Evolutionary conservation across 108 stramenopile genomes (phyloP).

Genomic region (Cyclotella cryptica): DNA sequence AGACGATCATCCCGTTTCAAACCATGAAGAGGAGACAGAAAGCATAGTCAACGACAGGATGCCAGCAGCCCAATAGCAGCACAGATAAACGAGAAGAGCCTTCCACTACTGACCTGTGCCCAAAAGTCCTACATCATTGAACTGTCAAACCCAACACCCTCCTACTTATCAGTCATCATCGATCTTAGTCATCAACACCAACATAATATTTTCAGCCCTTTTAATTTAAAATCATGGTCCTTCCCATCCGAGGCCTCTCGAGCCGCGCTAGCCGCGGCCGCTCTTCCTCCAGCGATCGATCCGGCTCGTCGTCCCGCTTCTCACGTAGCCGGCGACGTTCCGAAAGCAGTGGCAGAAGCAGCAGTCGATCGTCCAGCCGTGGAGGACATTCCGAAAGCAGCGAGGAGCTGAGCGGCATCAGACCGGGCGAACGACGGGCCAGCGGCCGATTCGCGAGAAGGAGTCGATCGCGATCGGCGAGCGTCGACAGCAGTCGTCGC

Average conservation of each 20-base stretch:
- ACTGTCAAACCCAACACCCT: too few species aligned
- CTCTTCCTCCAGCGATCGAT: background rate
- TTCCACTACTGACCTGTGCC: too few species aligned
- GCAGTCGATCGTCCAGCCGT: background rate
- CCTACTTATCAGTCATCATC: too few species aligned
- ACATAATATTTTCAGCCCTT: too few species aligned
- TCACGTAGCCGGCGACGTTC: background rate
- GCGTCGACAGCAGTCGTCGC: background rate
- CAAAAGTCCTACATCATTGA: too few species aligned
- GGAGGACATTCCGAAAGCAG: background rate
- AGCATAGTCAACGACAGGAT: too few species aligned
- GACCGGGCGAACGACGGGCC: background rate
- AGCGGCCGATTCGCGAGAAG: background rate
- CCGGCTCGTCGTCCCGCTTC: background rate
- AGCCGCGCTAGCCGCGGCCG: background rate
- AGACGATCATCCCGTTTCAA: too few species aligned
- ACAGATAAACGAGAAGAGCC: too few species aligned
- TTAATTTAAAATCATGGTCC: background rate
- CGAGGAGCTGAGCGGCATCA: background rate
- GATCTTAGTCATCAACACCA: too few species aligned
- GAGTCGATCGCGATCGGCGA: background rate
- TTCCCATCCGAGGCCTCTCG: slow-evolving; percentile 4
- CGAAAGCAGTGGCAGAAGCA: background rate
- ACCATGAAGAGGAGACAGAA: too few species aligned
- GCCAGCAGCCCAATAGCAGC: too few species aligned